These are phyloP conservation scores for Trichosporon asahii DNA, from an alignment of 1,284 basidiomycete genomes.

Conservation along the genomic window DNA sequence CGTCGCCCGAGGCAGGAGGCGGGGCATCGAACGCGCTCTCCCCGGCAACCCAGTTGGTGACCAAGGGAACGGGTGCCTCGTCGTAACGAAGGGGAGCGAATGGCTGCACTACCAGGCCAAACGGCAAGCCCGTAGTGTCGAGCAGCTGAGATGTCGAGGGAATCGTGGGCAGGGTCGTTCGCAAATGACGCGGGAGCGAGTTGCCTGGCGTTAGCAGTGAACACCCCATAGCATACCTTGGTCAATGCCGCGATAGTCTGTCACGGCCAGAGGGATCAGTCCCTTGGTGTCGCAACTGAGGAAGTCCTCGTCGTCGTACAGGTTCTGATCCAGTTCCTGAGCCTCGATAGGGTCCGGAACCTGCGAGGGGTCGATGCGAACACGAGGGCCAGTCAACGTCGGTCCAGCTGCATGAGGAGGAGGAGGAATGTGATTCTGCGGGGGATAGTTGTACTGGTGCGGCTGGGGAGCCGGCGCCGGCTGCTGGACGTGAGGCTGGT, in stretches of 20 bases:
- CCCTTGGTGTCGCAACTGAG: conserved; percentile 69
- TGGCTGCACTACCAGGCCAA: conserved; percentile 83
- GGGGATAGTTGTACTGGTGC: conserved; percentile 27
- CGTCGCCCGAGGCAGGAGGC: conserved; percentile 60
- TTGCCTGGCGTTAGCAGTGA: conserved; percentile 56
- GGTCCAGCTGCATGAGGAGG: conserved; percentile 76
- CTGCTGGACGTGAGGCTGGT: conserved; percentile 26
- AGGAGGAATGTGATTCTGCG: conserved; percentile 60
- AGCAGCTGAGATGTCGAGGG: conserved; percentile 79
- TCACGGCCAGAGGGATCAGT: conserved; percentile 77
- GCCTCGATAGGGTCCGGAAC: conserved; percentile 86
- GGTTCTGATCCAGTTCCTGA: conserved; percentile 75
- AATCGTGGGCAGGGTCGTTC: conserved; percentile 66
- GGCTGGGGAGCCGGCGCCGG: conserved; percentile 15
- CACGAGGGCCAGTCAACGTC: conserved; percentile 63
- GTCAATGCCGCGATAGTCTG: conserved; percentile 84
- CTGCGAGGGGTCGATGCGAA: conserved; percentile 83
- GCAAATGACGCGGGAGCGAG: conserved; percentile 65
- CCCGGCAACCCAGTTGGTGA: conserved; percentile 54
- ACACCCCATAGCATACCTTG: conserved; percentile 62
- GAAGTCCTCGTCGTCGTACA: conserved; percentile 75
- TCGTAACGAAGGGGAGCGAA: conserved; percentile 78
- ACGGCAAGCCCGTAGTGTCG: conserved; percentile 75
- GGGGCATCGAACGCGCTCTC: conserved; percentile 61
- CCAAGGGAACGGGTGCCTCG: conserved; percentile 76